Conservation (phyloP, 1,139 yeast genomes). For the Torulaspora pretoriensis region DNA sequence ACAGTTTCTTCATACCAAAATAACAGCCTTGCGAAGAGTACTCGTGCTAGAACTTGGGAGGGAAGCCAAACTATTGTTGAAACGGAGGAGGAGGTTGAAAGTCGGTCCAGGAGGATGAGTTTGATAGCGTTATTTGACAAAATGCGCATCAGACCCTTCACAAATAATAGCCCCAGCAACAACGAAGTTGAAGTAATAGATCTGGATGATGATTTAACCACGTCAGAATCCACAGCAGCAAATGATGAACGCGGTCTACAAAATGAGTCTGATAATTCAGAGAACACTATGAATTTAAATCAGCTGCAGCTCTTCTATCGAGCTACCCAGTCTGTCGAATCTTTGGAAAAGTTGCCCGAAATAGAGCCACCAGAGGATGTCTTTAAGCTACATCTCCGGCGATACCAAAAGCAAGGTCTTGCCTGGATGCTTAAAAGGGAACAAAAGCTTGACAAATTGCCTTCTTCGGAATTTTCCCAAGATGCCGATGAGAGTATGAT, state of each 20-base stretch:
- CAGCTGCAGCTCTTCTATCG: slow-evolving; percentile 74
- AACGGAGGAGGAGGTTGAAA: slow-evolving; percentile 50
- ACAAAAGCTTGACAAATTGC: slow-evolving; percentile 45
- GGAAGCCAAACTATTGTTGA: slow-evolving; percentile 37
- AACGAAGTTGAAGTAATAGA: slow-evolving; percentile 35
- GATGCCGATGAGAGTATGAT: slow-evolving; percentile 47
- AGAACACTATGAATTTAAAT: slow-evolving; percentile 53
- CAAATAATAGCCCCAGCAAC: slow-evolving; percentile 25
- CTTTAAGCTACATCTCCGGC: slow-evolving; percentile 55
- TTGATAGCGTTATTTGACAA: slow-evolving; percentile 53
- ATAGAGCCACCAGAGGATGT: slow-evolving; percentile 56
- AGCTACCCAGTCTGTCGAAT: slow-evolving; percentile 53
- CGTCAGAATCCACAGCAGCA: slow-evolving; percentile 2
- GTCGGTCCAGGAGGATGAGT: slow-evolving; percentile 55
- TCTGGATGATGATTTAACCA: slow-evolving; percentile 24
- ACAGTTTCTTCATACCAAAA: slow-evolving; percentile 3
- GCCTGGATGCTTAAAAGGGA: slow-evolving; percentile 79
- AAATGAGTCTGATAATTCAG: slow-evolving; percentile 35
- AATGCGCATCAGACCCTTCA: slow-evolving; percentile 39
- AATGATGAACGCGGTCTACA: slow-evolving; percentile 15
- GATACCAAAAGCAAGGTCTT: slow-evolving; percentile 75
- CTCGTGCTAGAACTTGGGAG: slow-evolving; percentile 11
- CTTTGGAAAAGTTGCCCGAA: slow-evolving; percentile 50
- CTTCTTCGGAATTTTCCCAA: slow-evolving; percentile 25
- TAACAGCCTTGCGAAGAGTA: slow-evolving; percentile 15